Evolutionary conservation across 1,139 yeast species (phyloP).

Genomic region (Hyphopichia wangnamkhiaoensis): DNA sequence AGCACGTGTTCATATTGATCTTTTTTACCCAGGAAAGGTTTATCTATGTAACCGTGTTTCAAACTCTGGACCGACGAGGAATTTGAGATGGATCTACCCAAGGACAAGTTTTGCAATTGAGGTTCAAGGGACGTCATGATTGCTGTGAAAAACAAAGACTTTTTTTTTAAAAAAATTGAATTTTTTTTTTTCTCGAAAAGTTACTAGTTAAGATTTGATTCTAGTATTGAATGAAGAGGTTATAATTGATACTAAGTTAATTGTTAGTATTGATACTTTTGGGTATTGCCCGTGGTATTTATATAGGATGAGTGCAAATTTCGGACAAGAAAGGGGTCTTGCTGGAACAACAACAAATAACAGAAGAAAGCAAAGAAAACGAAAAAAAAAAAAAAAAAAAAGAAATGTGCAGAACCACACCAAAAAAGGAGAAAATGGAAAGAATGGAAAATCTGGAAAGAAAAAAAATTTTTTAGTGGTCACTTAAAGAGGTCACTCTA

Average conservation of each 20-base stretch:
- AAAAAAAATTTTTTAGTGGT: too few relatives aligned
- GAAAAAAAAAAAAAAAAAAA: not conserved
- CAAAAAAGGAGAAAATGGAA: not conserved
- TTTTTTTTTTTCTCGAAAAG: too few relatives aligned
- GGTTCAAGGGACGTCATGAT: constrained; percentile 3
- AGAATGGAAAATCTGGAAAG: not conserved
- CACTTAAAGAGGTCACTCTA: not conserved
- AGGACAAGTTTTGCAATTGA: constrained; percentile 4
- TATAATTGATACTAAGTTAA: too few relatives aligned
- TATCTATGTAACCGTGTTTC: constrained; percentile 67
- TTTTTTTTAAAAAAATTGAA: too few relatives aligned
- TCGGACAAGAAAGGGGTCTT: too few relatives aligned
- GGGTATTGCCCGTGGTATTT: too few relatives aligned
- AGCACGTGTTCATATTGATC: constrained; percentile 80
- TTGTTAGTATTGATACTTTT: too few relatives aligned
- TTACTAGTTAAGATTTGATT: too few relatives aligned
- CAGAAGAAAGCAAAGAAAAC: not conserved
- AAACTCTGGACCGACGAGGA: constrained; percentile 34
- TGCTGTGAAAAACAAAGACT: not conserved
- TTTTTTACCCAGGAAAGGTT: constrained; percentile 79
- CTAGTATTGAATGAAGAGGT: too few relatives aligned
- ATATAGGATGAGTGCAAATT: too few relatives aligned
- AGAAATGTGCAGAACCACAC: too few relatives aligned
- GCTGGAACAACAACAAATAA: too few relatives aligned
- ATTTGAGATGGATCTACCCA: constrained; percentile 20